Evolutionary conservation across 371 early-diverging fungal genomes (phyloP).

Genomic region (Syncephalastrum racemosum): DNA sequence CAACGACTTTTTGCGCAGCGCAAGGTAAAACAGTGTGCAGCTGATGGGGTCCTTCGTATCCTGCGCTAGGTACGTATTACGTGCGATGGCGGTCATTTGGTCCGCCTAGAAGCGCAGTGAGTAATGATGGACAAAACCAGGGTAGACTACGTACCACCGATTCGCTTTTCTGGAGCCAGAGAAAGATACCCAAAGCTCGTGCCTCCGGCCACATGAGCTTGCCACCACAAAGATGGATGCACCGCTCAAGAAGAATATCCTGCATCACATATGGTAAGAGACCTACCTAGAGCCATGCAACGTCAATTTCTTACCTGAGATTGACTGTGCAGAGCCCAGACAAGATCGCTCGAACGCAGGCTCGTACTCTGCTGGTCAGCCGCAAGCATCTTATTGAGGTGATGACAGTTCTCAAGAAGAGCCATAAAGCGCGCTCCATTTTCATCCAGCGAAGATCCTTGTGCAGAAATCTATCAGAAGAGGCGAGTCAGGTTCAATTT

Average conservation of each 20-base stretch:
- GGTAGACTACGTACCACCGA: conserved; percentile 53
- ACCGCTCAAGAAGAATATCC: conserved; percentile 75
- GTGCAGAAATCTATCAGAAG: conserved; percentile 57
- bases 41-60: conserved; percentile 77
- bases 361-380: conserved; percentile 32
- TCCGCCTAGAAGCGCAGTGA: conserved; percentile 42
- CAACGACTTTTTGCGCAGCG: conserved; percentile 82
- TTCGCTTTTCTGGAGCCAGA: conserved; percentile 82
- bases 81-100: conserved; percentile 82
- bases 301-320: conserved; percentile 63
- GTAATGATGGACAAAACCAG: neutral
- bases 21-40: conserved; percentile 85
- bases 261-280: conserved; percentile 15
- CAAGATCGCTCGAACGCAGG: conserved; percentile 71
- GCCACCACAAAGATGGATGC: conserved; percentile 53
- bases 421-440: conserved; percentile 87
- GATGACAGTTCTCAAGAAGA: conserved; percentile 69
- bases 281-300: neutral
- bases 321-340: conserved; percentile 89
- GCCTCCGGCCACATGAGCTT: conserved; percentile 84
- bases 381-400: conserved; percentile 48
- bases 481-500: neutral
- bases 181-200: conserved; percentile 75
- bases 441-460: conserved; percentile 78
- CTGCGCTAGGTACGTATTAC: conserved; percentile 81